Evolutionary conservation across 2,329 filamentous ascomycete species (phyloP), one percentile per base, ranked within the genome.

Genomic region (Hypoxylon sp.): DNA sequence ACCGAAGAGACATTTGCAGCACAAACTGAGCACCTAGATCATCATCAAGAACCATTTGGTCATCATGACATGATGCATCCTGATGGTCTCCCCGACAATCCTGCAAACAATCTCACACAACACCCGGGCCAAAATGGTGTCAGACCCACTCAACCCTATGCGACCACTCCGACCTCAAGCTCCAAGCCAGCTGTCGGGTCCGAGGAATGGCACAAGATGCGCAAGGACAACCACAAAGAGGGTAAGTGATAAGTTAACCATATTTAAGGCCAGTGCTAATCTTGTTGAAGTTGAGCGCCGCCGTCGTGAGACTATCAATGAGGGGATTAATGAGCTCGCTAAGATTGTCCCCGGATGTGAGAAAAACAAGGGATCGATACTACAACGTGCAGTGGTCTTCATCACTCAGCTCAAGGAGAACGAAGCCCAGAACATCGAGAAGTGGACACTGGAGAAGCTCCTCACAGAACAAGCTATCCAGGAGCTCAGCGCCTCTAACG

Each of bases 201-300:
- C 1, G 93, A 97, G 56, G 94, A 98, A 78, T 99, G 95, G 95
- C 95, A 99, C 78, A 97, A 97, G 77, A 89, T 97, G 72, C 89
- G 95, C 65, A 95, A 97, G 76, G 94, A 98, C 74, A 99, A 98
- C 69, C 95, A 99, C 81, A 99, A 99, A 86, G 94, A 98, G 85
- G 95, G 94, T 95, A 80, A 74, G 86, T 76, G 50, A 10, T 13
- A 24, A 15, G 6, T 30, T 30, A 13, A 41, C 4, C 50, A 13
- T 17, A 55, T 43, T 19, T 13, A 19, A 6, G 20, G 41, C 17
- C 1, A 6, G 20, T 68, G 47, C 72, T 72, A 56, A 70, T 59
- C 49, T 63, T 70, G 49, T 34, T 47, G 13, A 56, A 98, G 95
- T 99, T 65, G 95, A 99, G 80, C 93, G 95, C 64, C 92, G 95